Base-by-base conservation (phyloP, 768 basidiomycete species). In the Hemileccinum rubropunctum region DNA sequence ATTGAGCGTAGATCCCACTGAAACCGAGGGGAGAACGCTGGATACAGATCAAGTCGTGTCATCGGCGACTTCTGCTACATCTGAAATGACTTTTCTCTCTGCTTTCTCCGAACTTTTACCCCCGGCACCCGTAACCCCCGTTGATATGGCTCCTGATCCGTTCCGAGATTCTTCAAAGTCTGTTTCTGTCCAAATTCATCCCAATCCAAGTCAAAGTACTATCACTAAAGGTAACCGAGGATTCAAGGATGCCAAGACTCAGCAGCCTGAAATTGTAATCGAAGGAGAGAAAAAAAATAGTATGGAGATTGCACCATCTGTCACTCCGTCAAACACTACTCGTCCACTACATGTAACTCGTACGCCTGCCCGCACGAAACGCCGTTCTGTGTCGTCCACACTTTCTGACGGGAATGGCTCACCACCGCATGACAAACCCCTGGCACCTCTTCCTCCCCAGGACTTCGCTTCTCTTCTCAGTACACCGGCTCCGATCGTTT, bases 361-460 rank as follows among this genome's bases (percentile, higher is more conserved):
- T 11, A 99, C 95, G 0, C 95, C 95, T 4, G 92, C 86, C 4
- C 83, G 95, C 11, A 98, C 95, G 3, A 99, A 99, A 66, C 86
- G 95, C 4, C 88, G 95, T 20, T 97, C 94, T 2, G 87, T 98
- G 6, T 95, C 94, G 1, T 95, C 93, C 2, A 86, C 84, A 7
- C 73, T 92, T 52, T 88, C 88, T 28, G 83, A 86, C 44, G 73
- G 78, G 9, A 73, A 78, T 10, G 72, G 72, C 10, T 79, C 82
- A 0, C 76, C 79, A 1, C 70, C 71, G 0, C 64, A 67, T 4
- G 82, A 84, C 15, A 83, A 78, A 42, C 53, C 66, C 17, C 62
- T 71, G 15, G 50, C 73, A 59, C 53, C 70, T 48, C 54, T 73
- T 61, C 60, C 72, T 52, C 62, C 71, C 30, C 63, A 81, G 34